Conservation (phyloP, 2,329 filamentous ascomycete genomes). For the Pseudogymnoascus sp. region DNA sequence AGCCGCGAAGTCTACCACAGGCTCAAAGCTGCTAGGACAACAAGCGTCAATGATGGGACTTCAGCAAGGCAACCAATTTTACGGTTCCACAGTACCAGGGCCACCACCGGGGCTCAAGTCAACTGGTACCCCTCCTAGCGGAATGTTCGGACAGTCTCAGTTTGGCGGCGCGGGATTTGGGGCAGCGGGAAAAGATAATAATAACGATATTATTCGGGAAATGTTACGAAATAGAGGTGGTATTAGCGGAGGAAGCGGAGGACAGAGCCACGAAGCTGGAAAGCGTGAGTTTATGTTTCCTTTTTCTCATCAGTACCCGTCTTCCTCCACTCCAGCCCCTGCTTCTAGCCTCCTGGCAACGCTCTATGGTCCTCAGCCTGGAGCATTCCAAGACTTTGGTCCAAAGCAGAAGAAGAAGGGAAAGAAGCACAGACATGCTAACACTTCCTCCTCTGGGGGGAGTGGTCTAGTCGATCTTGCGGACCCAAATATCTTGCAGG, state of each 20-base stretch:
- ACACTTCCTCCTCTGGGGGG: slow-evolving; percentile 99
- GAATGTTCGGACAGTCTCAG: slow-evolving; percentile 86
- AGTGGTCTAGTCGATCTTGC: slow-evolving; percentile 99
- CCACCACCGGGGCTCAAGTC: slow-evolving; percentile 94
- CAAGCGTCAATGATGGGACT: slow-evolving; percentile 80
- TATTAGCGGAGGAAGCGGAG: slow-evolving; percentile 49
- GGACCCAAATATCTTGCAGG: slow-evolving; percentile 99
- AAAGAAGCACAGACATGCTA: slow-evolving; percentile 99
- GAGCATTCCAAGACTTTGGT: slow-evolving; percentile 83
- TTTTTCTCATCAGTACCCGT: slow-evolving; percentile 80
- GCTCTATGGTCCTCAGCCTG: slow-evolving; percentile 82
- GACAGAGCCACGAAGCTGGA: slow-evolving; percentile 72
- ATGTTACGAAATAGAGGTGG: slow-evolving; percentile 64
- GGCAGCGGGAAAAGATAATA: slow-evolving; percentile 62
- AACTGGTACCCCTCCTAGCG: slow-evolving; percentile 82
- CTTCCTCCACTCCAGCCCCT: slow-evolving; percentile 78
- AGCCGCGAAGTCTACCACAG: slow-evolving; percentile 69
- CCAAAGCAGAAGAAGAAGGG: slow-evolving; percentile 99
- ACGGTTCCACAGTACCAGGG: slow-evolving; percentile 77
- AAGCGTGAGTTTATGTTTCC: slow-evolving; percentile 99
- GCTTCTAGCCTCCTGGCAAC: slow-evolving; percentile 83
- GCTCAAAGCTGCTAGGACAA: slow-evolving; percentile 69
- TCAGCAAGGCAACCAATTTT: slow-evolving; percentile 63
- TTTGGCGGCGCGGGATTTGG: slow-evolving; percentile 67
- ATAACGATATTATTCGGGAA: slow-evolving; percentile 71